A percentile compares a stretch with the other conserved stretches of the same genome.
These are phyloP conservation scores for Mycena olivaceomarginata DNA, from an alignment of 768 basidiomycete genomes.

Conservation along the genomic window DNA sequence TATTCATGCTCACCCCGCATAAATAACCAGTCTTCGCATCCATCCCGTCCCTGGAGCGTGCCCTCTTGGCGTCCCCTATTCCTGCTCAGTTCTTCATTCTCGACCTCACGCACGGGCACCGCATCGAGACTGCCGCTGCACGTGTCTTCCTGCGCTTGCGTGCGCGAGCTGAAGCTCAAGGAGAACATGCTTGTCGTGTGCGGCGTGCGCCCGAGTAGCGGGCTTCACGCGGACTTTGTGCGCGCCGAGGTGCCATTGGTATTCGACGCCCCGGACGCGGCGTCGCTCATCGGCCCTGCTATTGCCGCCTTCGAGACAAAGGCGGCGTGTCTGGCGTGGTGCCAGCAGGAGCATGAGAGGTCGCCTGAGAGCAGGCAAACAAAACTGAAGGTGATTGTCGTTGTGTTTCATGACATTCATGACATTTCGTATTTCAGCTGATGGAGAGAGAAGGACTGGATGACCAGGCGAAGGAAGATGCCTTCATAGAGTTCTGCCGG, in stretches of 20 bases:
- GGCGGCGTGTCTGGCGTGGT: slow-evolving; percentile 16
- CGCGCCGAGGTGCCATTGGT: slow-evolving; percentile 19
- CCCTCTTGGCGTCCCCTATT: not conserved
- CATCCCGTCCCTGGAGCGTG: slow-evolving; percentile 21
- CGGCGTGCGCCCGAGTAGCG: slow-evolving; percentile 4
- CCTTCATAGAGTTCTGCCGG: slow-evolving; percentile 3
- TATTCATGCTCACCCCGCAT: not conserved
- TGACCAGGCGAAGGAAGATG: not conserved
- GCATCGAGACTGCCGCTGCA: slow-evolving; percentile 33
- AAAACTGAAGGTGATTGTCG: too few relatives aligned
- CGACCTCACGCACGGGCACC: slow-evolving; percentile 32
- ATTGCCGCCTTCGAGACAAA: slow-evolving; percentile 3
- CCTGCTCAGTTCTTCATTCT: slow-evolving; percentile 15
- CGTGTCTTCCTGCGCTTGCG: slow-evolving; percentile 28
- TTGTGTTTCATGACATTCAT: too few relatives aligned
- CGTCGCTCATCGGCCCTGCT: too few relatives aligned
- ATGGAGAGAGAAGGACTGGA: not conserved
- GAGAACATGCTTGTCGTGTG: slow-evolving; percentile 16
- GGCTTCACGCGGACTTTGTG: slow-evolving; percentile 23
- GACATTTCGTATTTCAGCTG: not conserved
- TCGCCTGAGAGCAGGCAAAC: too few relatives aligned
- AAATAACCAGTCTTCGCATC: slow-evolving; percentile 26
- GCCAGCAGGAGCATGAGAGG: not conserved
- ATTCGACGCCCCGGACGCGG: not conserved
- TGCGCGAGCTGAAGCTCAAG: slow-evolving; percentile 21